Base-by-base conservation (phyloP, 164 flowering plant species). In the Tetracentron sinense region DNA sequence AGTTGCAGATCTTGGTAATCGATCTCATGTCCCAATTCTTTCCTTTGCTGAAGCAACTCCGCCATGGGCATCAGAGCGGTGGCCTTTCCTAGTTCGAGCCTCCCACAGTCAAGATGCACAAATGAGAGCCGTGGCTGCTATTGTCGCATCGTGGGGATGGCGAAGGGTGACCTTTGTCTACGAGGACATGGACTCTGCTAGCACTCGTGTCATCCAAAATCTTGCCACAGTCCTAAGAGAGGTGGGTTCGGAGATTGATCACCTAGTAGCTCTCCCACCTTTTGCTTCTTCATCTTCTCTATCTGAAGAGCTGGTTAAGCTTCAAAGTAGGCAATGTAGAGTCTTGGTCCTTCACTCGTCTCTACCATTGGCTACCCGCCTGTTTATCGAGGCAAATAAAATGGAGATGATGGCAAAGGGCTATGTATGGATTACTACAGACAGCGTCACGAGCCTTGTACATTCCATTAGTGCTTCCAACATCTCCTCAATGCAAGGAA, bases 151-250 rank as follows among this genome's bases (percentile, higher is more conserved):
- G 4, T 33, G 4, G 4, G 6, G 8, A 33, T 33, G 38, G 38
- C 38, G 38, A 4, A 33, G 8, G 38, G 38, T 33, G 38, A 8
- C 38, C 6, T 4, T 33, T 33, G 6, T 33, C 6, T 33, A 33
- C 38, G 38, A 33, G 38, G 38, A 33, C 38, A 33, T 8, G 6
- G 8, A 33, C 38, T 33, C 4, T 8, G 38, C 38, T 4, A 8
- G 6, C 38, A 4, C 38, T 33, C 6, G 38, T 8, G 8, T 33
- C 8, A 33, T 33, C 8, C 38, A 4, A 4, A 4, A 33, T 33
- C 38, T 33, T 33, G 72, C 77, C 46, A 76, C 79, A 3, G 66
- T 73, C 20, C 53, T 81, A 17, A 75, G 82, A 56, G 78, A 77
- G 12, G 74, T 66, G n/a, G 29, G 23, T 16, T 49, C 54, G 7